Evolutionary conservation across 768 basidiomycete genomes (phyloP), one percentile per base, ranked within the genome.

Genomic region (Lentinus tigrinus): DNA sequence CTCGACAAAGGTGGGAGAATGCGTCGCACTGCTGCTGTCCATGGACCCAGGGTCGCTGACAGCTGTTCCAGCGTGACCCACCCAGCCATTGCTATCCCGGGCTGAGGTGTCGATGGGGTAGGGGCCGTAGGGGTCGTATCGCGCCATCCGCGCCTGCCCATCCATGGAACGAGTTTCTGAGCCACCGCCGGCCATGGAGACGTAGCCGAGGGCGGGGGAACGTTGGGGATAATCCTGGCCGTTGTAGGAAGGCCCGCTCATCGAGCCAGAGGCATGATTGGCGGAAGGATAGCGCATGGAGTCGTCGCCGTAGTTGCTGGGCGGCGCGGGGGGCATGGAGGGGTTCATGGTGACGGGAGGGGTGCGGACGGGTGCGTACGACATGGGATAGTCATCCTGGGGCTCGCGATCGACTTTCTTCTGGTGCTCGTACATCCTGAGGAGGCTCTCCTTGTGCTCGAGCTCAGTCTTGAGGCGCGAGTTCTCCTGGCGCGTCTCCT

Each of bases 381-480:
- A 56, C 44, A 60, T 62, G 42, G 65, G 58, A 48, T 58, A 60
- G 52, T 63, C 52, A 52, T 61, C 56, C 51, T 49, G 52, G 34
- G 57, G 58, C 43, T 63, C 82, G 55, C 77, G 73, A 56, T 72
- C 75, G 61, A 83, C 78, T 60, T 78, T 79, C 40, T 78, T 71
- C 73, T 87, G 88, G 70, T 80, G 81, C 38, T 84, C 74, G 61
- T 87, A 74, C 14, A 82, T 77, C 67, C 81, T 78, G 87, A 87
- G 88, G 63, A 85, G 80, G 66, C 82, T 87, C 74, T 92, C 91
- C 43, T 88, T 85, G 66, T 91, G 88, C 54, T 83, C 80, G 52
- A 78, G 75, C 68, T 88, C 85, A 57, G 83, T 81, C 51, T 81
- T 81, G 23, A 92, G 75, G 43, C 84, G 85, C 49, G 72, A 71